A percentile compares a stretch with the other conserved stretches of the same genome.
phyloP scores from a whole-genome alignment of 352 stramenopile species.

The Globisporangium radiosum region DNA sequence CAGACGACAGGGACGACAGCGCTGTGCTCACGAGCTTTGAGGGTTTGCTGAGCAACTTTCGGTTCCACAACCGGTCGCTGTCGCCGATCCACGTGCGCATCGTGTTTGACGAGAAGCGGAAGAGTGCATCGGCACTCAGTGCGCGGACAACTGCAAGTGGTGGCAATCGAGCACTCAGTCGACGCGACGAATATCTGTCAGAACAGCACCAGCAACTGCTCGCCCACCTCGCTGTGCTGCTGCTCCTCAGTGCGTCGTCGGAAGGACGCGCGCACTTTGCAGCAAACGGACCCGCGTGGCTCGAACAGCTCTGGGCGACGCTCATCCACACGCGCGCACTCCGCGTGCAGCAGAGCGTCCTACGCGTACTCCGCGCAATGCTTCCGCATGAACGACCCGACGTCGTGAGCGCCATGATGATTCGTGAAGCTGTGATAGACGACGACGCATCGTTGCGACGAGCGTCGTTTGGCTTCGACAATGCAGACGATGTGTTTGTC shows the following conservation, averaged over 20 bases:
- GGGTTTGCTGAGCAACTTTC: conserved; percentile 78
- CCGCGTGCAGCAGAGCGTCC: conserved; percentile 53
- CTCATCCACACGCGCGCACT: conserved; percentile 39
- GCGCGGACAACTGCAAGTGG: no score
- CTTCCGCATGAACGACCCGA: conserved; percentile 30
- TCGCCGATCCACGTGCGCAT: conserved; percentile 91
- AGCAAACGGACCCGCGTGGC: conserved; percentile 32
- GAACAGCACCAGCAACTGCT: conserved; percentile 6
- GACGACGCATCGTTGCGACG: not conserved
- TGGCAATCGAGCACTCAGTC: no score
- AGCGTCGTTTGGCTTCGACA: conserved; percentile 17
- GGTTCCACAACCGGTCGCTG: conserved; percentile 86
- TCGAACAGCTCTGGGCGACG: conserved; percentile 40
- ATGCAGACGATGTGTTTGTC: conserved; percentile 23
- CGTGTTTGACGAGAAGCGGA: conserved; percentile 78
- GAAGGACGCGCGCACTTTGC: conserved; percentile 39
- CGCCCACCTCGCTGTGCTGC: conserved; percentile 33
- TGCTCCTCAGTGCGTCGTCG: conserved; percentile 40
- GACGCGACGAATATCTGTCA: no score
- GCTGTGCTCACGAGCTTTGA: conserved; percentile 52
- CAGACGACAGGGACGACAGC: no score
- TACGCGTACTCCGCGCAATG: conserved; percentile 47
- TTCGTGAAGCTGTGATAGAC: not conserved
- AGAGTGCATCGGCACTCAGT: not conserved
- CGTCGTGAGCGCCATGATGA: conserved; percentile 14